phyloP scores from a whole-genome alignment of 805 yeast species.

The Candida loeiensis region DNA sequence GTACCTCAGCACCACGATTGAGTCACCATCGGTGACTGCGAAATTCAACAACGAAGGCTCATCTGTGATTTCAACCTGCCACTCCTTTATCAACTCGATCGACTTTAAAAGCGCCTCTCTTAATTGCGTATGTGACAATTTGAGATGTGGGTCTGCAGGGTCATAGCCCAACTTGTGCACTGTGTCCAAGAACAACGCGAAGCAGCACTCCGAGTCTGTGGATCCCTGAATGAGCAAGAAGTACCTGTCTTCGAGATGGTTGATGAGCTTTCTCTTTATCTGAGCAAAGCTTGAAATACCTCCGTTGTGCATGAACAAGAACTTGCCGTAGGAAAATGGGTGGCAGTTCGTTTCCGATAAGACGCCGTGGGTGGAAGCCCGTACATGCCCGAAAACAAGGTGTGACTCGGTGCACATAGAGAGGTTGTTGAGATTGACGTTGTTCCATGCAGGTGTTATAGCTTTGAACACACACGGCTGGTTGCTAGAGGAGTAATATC shows the following conservation, averaged over 20 bases:
- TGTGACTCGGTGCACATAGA: conserved; percentile 84
- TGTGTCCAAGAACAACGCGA: conserved; percentile 81
- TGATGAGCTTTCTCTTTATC: conserved; percentile 70
- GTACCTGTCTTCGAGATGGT: conserved; percentile 74
- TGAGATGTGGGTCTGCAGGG: conserved; percentile 40
- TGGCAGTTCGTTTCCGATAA: conserved; percentile 95
- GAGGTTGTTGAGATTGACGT: conserved; percentile 78
- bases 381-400: conserved; percentile 88
- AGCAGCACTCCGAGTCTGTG: conserved; percentile 94
- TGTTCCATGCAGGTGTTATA: conserved; percentile 98
- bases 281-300: conserved; percentile 69
- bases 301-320: conserved; percentile 98
- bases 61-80: conserved; percentile 63
- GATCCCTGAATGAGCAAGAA: conserved; percentile 84
- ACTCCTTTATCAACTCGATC: conserved; percentile 68
- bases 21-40: conserved; percentile 91
- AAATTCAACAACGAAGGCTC: conserved; percentile 84
- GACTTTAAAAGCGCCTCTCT: conserved; percentile 70
- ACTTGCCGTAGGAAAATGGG: conserved; percentile 82
- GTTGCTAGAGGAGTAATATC: conserved; percentile 62
- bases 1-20: conserved; percentile 83
- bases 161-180: conserved; percentile 72
- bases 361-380: conserved; percentile 95
- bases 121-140: conserved; percentile 51
- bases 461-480: conserved; percentile 94